These are phyloP conservation scores for Teunomyces funiuensis DNA, from an alignment of 805 yeast genomes.

Conservation along the genomic window DNA sequence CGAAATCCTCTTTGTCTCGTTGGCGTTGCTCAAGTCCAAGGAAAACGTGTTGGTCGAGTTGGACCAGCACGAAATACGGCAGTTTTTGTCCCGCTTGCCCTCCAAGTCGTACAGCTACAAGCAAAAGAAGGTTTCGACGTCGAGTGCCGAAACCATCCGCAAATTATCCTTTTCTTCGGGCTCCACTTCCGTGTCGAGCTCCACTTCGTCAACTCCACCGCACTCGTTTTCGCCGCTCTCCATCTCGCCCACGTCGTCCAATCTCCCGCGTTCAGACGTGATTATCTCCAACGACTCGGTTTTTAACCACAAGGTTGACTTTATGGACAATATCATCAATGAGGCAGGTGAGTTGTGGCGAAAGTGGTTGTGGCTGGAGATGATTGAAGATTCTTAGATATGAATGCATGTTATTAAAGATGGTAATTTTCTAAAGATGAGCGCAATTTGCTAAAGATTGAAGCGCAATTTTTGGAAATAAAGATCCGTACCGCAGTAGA, in stretches of 20 bases:
- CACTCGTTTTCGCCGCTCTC: conserved; percentile 11
- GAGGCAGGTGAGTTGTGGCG: conserved; percentile 91
- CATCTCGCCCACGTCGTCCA: conserved; percentile 6
- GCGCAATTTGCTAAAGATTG: too few relatives aligned
- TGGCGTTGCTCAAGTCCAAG: conserved; percentile 78
- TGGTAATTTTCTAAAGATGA: neutral
- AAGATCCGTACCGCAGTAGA: neutral
- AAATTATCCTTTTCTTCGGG: neutral
- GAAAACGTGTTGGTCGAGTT: conserved; percentile 78
- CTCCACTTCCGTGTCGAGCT: conserved; percentile 10
- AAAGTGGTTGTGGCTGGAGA: conserved; percentile 63
- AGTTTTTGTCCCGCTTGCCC: conserved; percentile 62
- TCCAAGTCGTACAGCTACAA: conserved; percentile 44
- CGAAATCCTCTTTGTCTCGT: conserved; percentile 70
- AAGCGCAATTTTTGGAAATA: too few relatives aligned
- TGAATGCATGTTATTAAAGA: neutral
- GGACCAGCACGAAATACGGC: conserved; percentile 87
- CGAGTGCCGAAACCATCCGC: conserved; percentile 1
- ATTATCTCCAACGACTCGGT: conserved; percentile 35
- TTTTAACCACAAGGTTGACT: conserved; percentile 49
- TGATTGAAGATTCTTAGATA: conserved; percentile 29
- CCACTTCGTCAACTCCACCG: conserved; percentile 15
- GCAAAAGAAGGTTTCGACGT: conserved; percentile 23
- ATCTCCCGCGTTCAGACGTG: conserved; percentile 10
- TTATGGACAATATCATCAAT: conserved; percentile 68